A percentile compares a stretch with the other conserved stretches of the same genome.
These are phyloP conservation scores for Hirsutella thompsonii DNA, from an alignment of 2,329 filamentous ascomycete species.

Conservation along the genomic window DNA sequence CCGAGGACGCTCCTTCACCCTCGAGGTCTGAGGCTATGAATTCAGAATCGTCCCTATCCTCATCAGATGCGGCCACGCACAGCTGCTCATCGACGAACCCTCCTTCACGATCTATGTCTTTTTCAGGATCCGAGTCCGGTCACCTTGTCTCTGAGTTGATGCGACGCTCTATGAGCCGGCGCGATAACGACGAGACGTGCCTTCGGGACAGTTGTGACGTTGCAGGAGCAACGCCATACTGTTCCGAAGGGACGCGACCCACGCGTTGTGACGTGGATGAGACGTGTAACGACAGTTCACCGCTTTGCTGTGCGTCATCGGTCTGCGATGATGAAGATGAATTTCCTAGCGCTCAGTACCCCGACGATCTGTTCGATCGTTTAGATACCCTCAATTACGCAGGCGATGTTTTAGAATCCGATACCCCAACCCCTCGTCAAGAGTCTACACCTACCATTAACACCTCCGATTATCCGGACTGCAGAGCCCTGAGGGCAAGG, in stretches of 20 bases:
- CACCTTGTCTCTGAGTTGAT: constrained; percentile 18
- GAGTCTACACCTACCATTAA: constrained; percentile 11
- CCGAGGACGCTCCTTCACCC: constrained; percentile 19
- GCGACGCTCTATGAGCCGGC: constrained; percentile 16
- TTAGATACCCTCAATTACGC: constrained; percentile 9
- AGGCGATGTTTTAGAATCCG: constrained; percentile 25
- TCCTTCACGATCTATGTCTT: constrained; percentile 35
- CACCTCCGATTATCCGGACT: constrained; percentile 23
- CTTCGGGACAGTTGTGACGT: constrained; percentile 32
- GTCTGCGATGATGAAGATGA: constrained; percentile 21
- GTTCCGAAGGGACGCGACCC: constrained; percentile 26
- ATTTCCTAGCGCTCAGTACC: constrained; percentile 24
- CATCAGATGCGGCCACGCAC: constrained; percentile 18
- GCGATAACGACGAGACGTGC: constrained; percentile 31
- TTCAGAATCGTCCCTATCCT: constrained; percentile 28
- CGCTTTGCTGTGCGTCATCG: constrained; percentile 16
- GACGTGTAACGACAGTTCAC: constrained; percentile 13
- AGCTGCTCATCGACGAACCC: constrained; percentile 21
- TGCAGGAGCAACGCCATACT: constrained; percentile 30
- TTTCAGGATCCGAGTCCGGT: constrained; percentile 36
- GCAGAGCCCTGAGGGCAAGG: constrained; percentile 19
- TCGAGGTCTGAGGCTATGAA: constrained; percentile 37
- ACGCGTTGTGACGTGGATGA: constrained; percentile 18
- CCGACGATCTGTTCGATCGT: constrained; percentile 22
- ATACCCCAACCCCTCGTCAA: constrained; percentile 30